phyloP scores from a whole-genome alignment of 1,139 yeast species.

The Arxiozyma bovina region DNA sequence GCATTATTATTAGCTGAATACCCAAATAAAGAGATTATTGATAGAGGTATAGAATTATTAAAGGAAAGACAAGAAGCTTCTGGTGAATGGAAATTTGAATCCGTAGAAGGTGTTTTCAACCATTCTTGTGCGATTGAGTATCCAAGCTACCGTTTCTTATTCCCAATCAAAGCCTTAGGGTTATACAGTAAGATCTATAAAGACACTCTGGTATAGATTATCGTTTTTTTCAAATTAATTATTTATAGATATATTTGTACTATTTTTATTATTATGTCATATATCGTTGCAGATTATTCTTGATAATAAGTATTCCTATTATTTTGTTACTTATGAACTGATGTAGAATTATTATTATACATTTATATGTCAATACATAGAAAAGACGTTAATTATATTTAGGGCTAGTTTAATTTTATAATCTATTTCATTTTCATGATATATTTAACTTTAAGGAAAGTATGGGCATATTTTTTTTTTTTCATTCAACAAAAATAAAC shows the following conservation, averaged over 20 bases:
- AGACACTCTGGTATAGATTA: neutral
- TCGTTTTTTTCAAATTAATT: neutral
- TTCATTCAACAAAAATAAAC: neutral
- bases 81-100: constrained; percentile 85
- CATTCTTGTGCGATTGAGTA: constrained; percentile 93
- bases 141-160: constrained; percentile 83
- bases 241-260: neutral
- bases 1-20: constrained; percentile 74
- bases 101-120: constrained; percentile 91
- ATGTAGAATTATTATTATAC: too few relatives aligned
- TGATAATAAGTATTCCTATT: too few relatives aligned
- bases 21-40: constrained; percentile 58
- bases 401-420: neutral
- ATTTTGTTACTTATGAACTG: too few relatives aligned
- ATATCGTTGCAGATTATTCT: neutral
- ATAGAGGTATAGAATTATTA: constrained; percentile 53
- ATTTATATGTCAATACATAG: too few relatives aligned
- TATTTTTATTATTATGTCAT: too few relatives aligned
- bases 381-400: too few relatives aligned
- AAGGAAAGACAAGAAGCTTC: constrained; percentile 58
- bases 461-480: too few relatives aligned
- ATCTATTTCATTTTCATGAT: too few relatives aligned
- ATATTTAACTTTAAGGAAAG: neutral
- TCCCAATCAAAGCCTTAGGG: constrained; percentile 90
- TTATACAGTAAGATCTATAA: constrained; percentile 39